Evolutionary conservation across 1,139 yeast species (phyloP).

Genomic region (Debaryomyces sp.): DNA sequence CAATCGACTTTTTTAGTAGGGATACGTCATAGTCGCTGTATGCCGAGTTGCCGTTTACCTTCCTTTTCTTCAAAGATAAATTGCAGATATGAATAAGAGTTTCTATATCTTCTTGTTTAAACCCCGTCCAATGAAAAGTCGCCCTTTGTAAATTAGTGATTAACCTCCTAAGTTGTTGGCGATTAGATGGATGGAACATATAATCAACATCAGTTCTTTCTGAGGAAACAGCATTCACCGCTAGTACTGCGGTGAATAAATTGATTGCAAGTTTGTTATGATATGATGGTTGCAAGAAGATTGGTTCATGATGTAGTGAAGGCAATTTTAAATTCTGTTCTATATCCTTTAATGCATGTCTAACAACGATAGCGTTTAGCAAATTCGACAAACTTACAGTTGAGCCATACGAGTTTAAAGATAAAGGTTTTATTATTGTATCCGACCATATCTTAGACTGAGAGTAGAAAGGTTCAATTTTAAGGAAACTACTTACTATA

Average conservation of each 20-base stretch:
- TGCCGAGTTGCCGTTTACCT: conserved; percentile 22
- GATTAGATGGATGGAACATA: conserved; percentile 66
- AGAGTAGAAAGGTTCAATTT: conserved; percentile 60
- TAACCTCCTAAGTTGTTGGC: conserved; percentile 55
- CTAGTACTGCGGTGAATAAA: conserved; percentile 65
- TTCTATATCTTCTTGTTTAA: conserved; percentile 57
- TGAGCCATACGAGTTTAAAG: conserved; percentile 40
- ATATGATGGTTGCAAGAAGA: conserved; percentile 59
- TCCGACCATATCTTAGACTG: conserved; percentile 51
- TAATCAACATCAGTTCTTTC: conserved; percentile 68
- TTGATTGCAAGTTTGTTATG: conserved; percentile 64
- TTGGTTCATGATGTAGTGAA: conserved; percentile 57
- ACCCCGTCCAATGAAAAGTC: conserved; percentile 77
- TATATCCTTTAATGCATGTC: conserved; percentile 58
- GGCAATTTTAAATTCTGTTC: conserved; percentile 61
- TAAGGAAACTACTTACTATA: conserved; percentile 54
- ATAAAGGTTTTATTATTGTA: conserved; percentile 51
- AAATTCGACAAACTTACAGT: conserved; percentile 41
- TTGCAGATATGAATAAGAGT: conserved; percentile 52
- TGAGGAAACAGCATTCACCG: conserved; percentile 73
- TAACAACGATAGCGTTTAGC: conserved; percentile 49
- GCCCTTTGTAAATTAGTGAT: conserved; percentile 65
- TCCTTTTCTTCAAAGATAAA: conserved; percentile 42
- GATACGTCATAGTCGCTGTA: conserved; percentile 40
- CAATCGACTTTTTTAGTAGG: conserved; percentile 44